phyloP scores from a whole-genome alignment of 805 yeast genomes.

The Metschnikowia baotianmanensis region DNA sequence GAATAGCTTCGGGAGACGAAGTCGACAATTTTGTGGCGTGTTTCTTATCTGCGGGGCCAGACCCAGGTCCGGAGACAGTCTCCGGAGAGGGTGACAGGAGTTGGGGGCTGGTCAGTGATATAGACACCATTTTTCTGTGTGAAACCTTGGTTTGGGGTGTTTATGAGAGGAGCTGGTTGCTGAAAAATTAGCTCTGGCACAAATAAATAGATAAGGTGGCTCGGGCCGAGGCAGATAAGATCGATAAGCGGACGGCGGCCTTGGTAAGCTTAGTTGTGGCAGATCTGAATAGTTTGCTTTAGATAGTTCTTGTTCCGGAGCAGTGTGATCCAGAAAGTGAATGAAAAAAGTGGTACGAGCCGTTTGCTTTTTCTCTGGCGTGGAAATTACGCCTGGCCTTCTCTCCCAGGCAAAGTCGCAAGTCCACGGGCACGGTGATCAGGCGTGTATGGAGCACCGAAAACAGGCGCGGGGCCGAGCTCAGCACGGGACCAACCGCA shows the following conservation, averaged over 20 bases:
- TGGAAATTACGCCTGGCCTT: conserved; percentile 10
- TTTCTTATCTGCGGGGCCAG: conserved; percentile 8
- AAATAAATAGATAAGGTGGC: conserved; percentile 5
- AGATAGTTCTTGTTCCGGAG: no score
- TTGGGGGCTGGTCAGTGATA: conserved; percentile 1
- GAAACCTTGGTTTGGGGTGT: neutral
- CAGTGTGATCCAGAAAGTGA: neutral
- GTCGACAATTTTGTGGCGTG: conserved; percentile 48
- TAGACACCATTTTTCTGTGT: neutral
- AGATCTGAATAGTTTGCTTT: no score
- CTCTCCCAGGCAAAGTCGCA: conserved; percentile 9
- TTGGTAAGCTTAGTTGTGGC: no score
- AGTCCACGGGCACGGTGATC: conserved; percentile 8
- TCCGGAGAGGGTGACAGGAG: conserved; percentile 11
- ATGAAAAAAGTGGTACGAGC: neutral
- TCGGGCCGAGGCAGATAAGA: conserved; percentile 4
- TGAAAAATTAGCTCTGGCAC: conserved; percentile 11
- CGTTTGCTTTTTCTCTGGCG: conserved; percentile 3
- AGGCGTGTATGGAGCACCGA: conserved; percentile 2
- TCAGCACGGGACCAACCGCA: neutral
- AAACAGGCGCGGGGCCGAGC: conserved; percentile 5
- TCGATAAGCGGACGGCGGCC: no score
- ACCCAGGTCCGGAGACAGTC: neutral
- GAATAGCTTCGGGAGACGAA: conserved; percentile 82
- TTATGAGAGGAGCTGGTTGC: neutral